These are phyloP conservation scores for Purshia tridentata DNA, from an alignment of 306 rosid genomes.

Conservation along the genomic window DNA sequence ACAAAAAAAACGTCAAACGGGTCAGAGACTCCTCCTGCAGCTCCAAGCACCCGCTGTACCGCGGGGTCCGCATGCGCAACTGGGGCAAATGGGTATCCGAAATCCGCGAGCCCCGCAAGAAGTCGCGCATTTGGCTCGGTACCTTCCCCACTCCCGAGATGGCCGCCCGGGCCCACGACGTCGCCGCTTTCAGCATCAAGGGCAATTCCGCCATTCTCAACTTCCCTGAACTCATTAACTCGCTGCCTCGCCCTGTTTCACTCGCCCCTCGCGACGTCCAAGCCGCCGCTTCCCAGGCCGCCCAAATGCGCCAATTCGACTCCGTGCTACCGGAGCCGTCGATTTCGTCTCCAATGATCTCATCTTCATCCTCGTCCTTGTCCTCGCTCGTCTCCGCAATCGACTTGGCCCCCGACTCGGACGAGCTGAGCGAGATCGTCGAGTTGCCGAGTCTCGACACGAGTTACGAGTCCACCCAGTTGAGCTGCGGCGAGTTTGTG, in stretches of 20 bases:
- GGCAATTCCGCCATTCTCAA: slow-evolving; percentile 83
- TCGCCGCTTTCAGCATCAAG: slow-evolving; percentile 87
- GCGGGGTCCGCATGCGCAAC: slow-evolving; percentile 87
- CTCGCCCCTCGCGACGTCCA: slow-evolving; percentile 79
- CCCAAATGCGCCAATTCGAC: slow-evolving; percentile 59
- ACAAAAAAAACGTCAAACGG: slow-evolving; percentile 36
- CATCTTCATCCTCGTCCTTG: slow-evolving; percentile 24
- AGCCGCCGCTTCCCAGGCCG: slow-evolving; percentile 87
- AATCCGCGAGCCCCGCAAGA: slow-evolving; percentile 91
- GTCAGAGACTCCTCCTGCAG: slow-evolving; percentile 41
- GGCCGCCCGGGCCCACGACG: slow-evolving; percentile 99
- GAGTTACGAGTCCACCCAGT: slow-evolving; percentile 32
- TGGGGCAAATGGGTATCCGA: slow-evolving; percentile 99
- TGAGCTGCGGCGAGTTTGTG: slow-evolving; percentile 50
- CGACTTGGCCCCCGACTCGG: slow-evolving; percentile 40
- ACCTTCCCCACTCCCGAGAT: slow-evolving; percentile 85
- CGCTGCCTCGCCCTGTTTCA: slow-evolving; percentile 78
- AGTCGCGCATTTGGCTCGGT: slow-evolving; percentile 97
- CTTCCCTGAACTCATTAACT: slow-evolving; percentile 65
- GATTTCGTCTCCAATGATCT: not conserved
- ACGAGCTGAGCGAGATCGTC: slow-evolving; percentile 68
- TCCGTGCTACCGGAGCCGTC: slow-evolving; percentile 1
- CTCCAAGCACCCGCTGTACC: slow-evolving; percentile 54
- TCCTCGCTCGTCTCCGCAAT: slow-evolving; percentile 36
- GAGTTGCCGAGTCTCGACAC: slow-evolving; percentile 64